Conservation (phyloP, 192 early-diverging fungal species). For the Paraglomus occultum region DNA sequence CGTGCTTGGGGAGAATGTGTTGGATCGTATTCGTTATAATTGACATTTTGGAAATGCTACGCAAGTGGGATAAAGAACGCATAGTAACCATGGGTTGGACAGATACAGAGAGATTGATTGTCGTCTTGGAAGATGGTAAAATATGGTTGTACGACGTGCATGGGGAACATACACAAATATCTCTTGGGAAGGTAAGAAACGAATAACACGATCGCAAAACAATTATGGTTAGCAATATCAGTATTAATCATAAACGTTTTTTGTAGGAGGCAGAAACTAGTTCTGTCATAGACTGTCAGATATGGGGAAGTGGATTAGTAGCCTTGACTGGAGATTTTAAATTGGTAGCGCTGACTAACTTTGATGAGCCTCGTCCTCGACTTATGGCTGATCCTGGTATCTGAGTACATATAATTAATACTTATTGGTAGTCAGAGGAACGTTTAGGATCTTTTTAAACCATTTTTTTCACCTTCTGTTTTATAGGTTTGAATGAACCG, state of each 20-base stretch:
- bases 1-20: neutral
- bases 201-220: neutral
- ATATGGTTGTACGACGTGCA: conserved; percentile 80
- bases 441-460: conserved; percentile 16
- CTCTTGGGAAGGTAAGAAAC: conserved; percentile 66
- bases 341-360: conserved; percentile 80
- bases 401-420: neutral
- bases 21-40: neutral
- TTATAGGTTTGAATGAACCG: conserved; percentile 54
- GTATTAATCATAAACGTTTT: neutral
- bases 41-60: neutral
- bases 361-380: conserved; percentile 81
- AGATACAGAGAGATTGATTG: conserved; percentile 78
- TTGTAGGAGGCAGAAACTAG: conserved; percentile 74
- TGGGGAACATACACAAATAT: conserved; percentile 78
- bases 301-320: conserved; percentile 93
- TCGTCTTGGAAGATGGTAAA: conserved; percentile 82
- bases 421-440: neutral
- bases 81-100: conserved; percentile 96
- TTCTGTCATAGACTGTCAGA: conserved; percentile 78
- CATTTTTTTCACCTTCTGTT: neutral
- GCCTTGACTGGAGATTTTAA: conserved; percentile 82
- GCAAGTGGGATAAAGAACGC: conserved; percentile 81
- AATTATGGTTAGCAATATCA: neutral
- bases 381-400: conserved; percentile 69